Evolutionary conservation across 345 rosid species (phyloP).

Genomic region (Cardamine occulta): DNA sequence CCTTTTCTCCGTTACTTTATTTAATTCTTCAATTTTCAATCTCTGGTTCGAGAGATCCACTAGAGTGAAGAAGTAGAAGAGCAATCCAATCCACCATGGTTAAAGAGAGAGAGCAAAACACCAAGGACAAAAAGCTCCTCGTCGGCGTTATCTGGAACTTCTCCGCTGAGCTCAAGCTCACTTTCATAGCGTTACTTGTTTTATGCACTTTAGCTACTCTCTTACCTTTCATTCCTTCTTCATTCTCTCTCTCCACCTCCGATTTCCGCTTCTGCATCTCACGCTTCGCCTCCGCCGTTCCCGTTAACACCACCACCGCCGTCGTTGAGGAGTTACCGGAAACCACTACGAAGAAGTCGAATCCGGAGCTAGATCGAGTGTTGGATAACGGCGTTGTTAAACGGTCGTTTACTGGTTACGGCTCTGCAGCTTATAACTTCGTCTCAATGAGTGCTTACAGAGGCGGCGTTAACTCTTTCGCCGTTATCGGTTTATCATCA

Average conservation of each 20-base stretch:
- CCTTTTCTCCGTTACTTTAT: background rate
- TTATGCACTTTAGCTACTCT: conserved; percentile 30
- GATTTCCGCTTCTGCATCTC: conserved; percentile 47
- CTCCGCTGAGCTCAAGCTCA: conserved; percentile 44
- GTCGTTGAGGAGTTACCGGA: background rate
- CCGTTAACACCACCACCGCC: conserved; percentile 34
- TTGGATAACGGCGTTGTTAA: conserved; percentile 55
- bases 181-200: conserved; percentile 34
- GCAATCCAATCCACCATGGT: conserved; percentile 42
- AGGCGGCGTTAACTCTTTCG: conserved; percentile 72
- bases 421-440: conserved; percentile 83
- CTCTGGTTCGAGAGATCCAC: conserved; percentile 31
- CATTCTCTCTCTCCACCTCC: conserved; percentile 39
- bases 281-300: conserved; percentile 37
- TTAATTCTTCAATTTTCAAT: background rate
- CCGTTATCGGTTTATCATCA: conserved; percentile 77
- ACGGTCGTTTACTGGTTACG: conserved; percentile 68
- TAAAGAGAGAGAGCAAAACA: conserved; percentile 47
- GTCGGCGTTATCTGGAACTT: conserved; percentile 40
- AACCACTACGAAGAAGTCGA: background rate
- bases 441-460: conserved; percentile 80
- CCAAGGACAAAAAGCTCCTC: conserved; percentile 51
- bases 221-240: conserved; percentile 25
- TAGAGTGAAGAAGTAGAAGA: background rate
- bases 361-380: conserved; percentile 44